Evolutionary conservation across 2,329 filamentous ascomycete genomes (phyloP).

Genomic region (Neofusicoccum kwambonambiense): DNA sequence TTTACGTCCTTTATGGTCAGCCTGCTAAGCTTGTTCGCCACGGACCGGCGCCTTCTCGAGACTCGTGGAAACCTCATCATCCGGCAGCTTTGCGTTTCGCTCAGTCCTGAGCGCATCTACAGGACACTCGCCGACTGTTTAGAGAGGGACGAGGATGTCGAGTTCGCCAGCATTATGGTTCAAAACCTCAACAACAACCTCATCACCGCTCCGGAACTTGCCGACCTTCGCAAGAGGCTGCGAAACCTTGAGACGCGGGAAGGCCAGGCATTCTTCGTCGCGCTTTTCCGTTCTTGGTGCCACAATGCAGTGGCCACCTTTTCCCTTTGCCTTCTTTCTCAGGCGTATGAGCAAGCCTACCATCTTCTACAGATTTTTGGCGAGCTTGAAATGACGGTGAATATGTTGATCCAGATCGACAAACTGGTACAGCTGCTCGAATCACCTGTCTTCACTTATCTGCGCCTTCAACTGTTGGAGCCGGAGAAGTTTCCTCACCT

Average conservation of each 20-base stretch:
- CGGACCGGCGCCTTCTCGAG: slow-evolving; percentile 86
- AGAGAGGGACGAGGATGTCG: slow-evolving; percentile 95
- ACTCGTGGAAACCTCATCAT: slow-evolving; percentile 95
- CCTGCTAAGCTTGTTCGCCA: slow-evolving; percentile 89
- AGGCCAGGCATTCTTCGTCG: slow-evolving; percentile 91
- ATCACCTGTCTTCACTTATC: slow-evolving; percentile 95
- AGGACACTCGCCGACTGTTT: slow-evolving; percentile 93
- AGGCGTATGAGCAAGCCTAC: slow-evolving; percentile 97
- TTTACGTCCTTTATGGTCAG: slow-evolving; percentile 99
- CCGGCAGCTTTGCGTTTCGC: slow-evolving; percentile 84
- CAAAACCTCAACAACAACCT: slow-evolving; percentile 99
- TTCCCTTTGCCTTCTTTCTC: slow-evolving; percentile 88
- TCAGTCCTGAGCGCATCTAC: slow-evolving; percentile 94
- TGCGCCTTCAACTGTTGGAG: slow-evolving; percentile 90
- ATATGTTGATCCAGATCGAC: slow-evolving; percentile 97
- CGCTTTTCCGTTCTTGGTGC: slow-evolving; percentile 94
- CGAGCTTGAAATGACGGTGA: slow-evolving; percentile 97
- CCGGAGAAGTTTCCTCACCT: slow-evolving; percentile 92
- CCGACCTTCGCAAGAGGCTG: slow-evolving; percentile 84
- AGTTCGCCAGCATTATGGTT: slow-evolving; percentile 99
- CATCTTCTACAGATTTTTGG: slow-evolving; percentile 94
- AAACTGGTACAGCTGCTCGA: slow-evolving; percentile 96
- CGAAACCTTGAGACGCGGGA: slow-evolving; percentile 89
- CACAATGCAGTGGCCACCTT: slow-evolving; percentile 98
- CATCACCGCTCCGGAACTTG: slow-evolving; percentile 91